These are phyloP conservation scores for sunflower (Helianthus annuus) DNA, from an alignment of 129 eudicot genomes.

Conservation along the genomic window HanXRQr2.0-SUNRISE NC_035445.2:85398757-85399256, in stretches of 20 bases:
- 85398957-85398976: slow-evolving; percentile 5
- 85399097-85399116: neutral
- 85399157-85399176: neutral
- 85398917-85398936: too few relatives aligned
- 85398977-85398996: slow-evolving; percentile 4
- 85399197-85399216: neutral
- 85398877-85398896: too few relatives aligned
- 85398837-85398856: neutral
- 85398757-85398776: neutral
- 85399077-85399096: neutral
- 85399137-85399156: neutral
- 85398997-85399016: neutral
- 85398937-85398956: neutral
- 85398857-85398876: neutral
- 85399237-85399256: neutral
- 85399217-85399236: neutral
- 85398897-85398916: too few relatives aligned
- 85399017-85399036: neutral
- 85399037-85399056: neutral
- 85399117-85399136: neutral
- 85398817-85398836: neutral
- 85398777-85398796: slow-evolving; percentile 17
- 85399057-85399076: neutral
- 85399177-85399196: slow-evolving; percentile 8
- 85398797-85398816: slow-evolving; percentile 21